Conservation (phyloP, 139 green algal species). For the Bryopsis sp. region DNA sequence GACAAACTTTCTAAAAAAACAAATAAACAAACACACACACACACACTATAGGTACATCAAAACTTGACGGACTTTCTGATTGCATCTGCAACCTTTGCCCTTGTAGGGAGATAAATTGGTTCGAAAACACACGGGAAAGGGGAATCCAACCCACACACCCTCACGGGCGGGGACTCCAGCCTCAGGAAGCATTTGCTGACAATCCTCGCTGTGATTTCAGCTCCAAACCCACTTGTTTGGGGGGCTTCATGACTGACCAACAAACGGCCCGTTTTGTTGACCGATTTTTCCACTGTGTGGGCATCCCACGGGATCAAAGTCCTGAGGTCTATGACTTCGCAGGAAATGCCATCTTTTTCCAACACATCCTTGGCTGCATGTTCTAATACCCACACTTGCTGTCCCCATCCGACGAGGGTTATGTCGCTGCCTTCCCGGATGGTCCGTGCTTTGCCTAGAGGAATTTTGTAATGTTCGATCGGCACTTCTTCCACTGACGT, state of each 20-base stretch:
- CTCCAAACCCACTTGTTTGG: constrained; percentile 74
- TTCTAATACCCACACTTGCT: constrained; percentile 56
- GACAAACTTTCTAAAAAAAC: no score
- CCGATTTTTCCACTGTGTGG: constrained; percentile 28
- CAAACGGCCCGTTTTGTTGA: constrained; percentile 52
- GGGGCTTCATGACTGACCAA: constrained; percentile 88
- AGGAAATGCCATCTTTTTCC: constrained; percentile 52
- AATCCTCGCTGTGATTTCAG: constrained; percentile 70
- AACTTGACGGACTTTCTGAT: no score
- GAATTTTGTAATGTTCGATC: constrained; percentile 50
- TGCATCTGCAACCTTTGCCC: background rate
- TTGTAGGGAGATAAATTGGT: constrained; percentile 63
- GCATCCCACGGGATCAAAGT: constrained; percentile 78
- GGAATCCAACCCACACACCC: constrained; percentile 79
- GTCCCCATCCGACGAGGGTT: constrained; percentile 87
- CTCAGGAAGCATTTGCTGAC: constrained; percentile 50
- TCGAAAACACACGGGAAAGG: constrained; percentile 83
- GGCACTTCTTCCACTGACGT: constrained; percentile 76
- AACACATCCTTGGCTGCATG: background rate
- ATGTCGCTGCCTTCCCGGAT: constrained; percentile 61
- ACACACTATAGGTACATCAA: no score
- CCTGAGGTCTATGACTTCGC: constrained; percentile 82
- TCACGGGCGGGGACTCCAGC: constrained; percentile 60
- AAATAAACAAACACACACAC: no score
- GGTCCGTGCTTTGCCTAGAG: constrained; percentile 57